A percentile compares a stretch with the other conserved stretches of the same genome.
These are phyloP conservation scores for Arthrobotrys sinensis DNA, from an alignment of 2,329 filamentous ascomycete genomes.

Conservation along the genomic window DNA sequence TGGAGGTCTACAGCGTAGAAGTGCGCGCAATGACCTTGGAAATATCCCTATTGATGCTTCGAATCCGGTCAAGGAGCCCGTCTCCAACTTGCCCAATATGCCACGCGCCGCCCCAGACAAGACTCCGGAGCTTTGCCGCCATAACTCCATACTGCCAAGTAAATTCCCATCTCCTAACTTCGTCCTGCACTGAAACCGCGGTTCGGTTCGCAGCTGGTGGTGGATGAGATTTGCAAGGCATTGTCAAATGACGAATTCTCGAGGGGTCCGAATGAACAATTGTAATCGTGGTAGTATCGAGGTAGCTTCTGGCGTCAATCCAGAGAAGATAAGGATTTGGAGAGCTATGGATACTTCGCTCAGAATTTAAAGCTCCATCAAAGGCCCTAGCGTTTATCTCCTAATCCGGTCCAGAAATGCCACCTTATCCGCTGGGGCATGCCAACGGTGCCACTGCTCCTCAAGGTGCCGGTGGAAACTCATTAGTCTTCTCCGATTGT, in stretches of 20 bases:
- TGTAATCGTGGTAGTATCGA: constrained; percentile 6
- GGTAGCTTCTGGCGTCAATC: neutral
- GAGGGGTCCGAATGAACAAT: neutral
- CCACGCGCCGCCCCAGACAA: constrained; percentile 46
- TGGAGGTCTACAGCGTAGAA: neutral
- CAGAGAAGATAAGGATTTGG: neutral
- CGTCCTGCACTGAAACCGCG: constrained; percentile 38
- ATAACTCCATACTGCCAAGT: constrained; percentile 48
- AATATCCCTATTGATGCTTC: constrained; percentile 39
- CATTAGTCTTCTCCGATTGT: constrained; percentile 12
- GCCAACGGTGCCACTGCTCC: constrained; percentile 20
- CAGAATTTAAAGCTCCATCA: constrained; percentile 38
- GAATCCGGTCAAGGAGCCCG: constrained; percentile 39
- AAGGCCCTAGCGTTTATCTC: constrained; percentile 34
- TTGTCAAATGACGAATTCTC: neutral
- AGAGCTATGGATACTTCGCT: neutral
- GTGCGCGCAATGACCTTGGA: constrained; percentile 14
- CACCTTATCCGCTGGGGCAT: constrained; percentile 33
- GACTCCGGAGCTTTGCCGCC: constrained; percentile 34
- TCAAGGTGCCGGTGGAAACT: constrained; percentile 8
- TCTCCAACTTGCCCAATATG: constrained; percentile 34
- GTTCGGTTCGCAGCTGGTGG: constrained; percentile 29
- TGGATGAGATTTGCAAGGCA: constrained; percentile 59
- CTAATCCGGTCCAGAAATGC: constrained; percentile 37
- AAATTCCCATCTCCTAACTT: constrained; percentile 54